Evolutionary conservation across 2,329 filamentous ascomycete genomes (phyloP).

Genomic region (Aureobasidium lini): DNA sequence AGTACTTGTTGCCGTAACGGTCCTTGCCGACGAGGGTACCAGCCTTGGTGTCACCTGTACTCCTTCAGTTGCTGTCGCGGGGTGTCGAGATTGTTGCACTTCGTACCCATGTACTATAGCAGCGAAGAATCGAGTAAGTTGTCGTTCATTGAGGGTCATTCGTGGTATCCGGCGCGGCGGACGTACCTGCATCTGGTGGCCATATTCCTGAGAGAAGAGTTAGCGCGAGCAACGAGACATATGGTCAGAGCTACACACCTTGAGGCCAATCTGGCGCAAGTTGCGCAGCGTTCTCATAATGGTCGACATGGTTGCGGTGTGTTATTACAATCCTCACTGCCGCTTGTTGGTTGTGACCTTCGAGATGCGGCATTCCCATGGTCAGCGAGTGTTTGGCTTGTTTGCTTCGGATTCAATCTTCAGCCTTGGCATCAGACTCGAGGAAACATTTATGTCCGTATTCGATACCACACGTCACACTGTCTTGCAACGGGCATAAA

Average conservation of each 20-base stretch:
- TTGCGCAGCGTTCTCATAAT: slow-evolving; percentile 79
- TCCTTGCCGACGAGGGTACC: slow-evolving; percentile 79
- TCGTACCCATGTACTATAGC: slow-evolving; percentile 30
- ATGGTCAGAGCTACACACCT: slow-evolving; percentile 47
- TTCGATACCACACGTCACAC: not conserved
- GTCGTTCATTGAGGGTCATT: slow-evolving; percentile 17
- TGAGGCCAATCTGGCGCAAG: slow-evolving; percentile 78
- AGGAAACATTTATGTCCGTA: not conserved
- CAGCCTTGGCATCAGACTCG: not conserved
- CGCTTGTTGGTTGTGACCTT: not conserved
- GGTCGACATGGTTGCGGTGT: slow-evolving; percentile 68
- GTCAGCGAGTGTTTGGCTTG: slow-evolving; percentile 9
- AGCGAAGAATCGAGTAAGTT: slow-evolving; percentile 17
- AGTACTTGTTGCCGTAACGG: slow-evolving; percentile 95
- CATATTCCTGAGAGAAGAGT: slow-evolving; percentile 63
- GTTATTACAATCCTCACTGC: slow-evolving; percentile 5
- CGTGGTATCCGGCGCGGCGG: slow-evolving; percentile 20
- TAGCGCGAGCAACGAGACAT: slow-evolving; percentile 20
- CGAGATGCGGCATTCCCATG: slow-evolving; percentile 4
- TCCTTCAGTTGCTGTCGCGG: slow-evolving; percentile 23
- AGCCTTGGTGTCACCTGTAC: slow-evolving; percentile 86
- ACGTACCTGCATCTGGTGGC: slow-evolving; percentile 86
- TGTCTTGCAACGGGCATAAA: not conserved
- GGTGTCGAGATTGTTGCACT: slow-evolving; percentile 7
- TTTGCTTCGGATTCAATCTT: not conserved